Conservation (phyloP, 2,329 filamentous ascomycete genomes). For the Helotiales sp. region DNA sequence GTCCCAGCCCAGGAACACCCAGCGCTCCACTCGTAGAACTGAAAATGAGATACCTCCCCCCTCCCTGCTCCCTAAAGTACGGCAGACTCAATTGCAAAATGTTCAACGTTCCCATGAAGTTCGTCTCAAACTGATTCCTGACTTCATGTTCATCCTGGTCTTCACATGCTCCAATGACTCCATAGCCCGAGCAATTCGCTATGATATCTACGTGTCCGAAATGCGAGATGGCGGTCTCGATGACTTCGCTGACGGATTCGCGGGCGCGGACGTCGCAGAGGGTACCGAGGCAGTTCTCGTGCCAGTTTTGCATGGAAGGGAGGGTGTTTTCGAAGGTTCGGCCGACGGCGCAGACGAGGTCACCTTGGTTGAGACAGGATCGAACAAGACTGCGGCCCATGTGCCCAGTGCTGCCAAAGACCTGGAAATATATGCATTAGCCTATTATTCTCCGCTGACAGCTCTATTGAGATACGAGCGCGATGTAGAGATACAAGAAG, state of each 20-base stretch:
- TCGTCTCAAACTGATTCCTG: conserved; percentile 95
- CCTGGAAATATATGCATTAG: conserved; percentile 46
- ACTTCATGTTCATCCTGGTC: conserved; percentile 96
- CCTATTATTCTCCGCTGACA: neutral
- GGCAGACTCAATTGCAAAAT: conserved; percentile 88
- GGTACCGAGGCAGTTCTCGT: conserved; percentile 72
- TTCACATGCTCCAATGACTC: conserved; percentile 92
- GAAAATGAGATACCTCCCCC: conserved; percentile 89
- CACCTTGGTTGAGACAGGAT: conserved; percentile 74
- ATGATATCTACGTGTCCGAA: conserved; percentile 87
- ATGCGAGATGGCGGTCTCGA: conserved; percentile 67
- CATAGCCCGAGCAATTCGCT: conserved; percentile 92
- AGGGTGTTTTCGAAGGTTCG: conserved; percentile 75
- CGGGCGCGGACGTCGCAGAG: conserved; percentile 87
- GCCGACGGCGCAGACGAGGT: conserved; percentile 84
- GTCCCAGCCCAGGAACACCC: conserved; percentile 89
- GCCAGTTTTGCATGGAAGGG: conserved; percentile 70
- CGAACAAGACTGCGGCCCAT: conserved; percentile 91
- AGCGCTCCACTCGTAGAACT: conserved; percentile 88
- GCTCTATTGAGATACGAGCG: neutral
- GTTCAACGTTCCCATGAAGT: conserved; percentile 93
- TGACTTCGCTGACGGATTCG: conserved; percentile 71
- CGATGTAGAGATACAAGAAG: neutral
- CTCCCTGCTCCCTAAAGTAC: conserved; percentile 75
- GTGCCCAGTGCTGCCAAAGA: conserved; percentile 96